Evolutionary conservation across 768 basidiomycete species (phyloP), one percentile per base, ranked within the genome.

Genomic region (Roridomyces roridus): DNA sequence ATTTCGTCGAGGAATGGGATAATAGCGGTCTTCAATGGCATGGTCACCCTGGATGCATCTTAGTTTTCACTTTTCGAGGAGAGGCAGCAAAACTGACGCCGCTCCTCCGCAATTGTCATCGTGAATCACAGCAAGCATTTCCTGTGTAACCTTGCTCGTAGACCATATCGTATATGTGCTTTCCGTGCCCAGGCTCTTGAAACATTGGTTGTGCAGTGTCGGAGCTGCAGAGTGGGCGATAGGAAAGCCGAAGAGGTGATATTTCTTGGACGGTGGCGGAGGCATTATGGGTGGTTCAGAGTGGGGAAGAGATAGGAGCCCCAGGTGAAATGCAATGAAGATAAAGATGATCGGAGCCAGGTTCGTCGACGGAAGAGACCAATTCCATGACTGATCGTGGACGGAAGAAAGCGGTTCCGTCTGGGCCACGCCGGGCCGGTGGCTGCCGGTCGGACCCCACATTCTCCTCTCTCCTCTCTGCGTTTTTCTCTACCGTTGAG

Each of bases 21-120:
- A 24, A 75, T 72, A 0, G 68, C 65, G 3, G 71, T 52, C 57
- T 75, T 75, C 35, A 72, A 57, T 25, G 74, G 74, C 74, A 75
- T 75, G 6, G 74, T 75, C 29, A 75, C 67, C n/a, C 71, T 72
- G 59, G 4, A 25, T 41, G 45, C 1, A 31, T 14, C 31, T 29
- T 29, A 42, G 9, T 35, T 26, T n/a, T 3, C 10, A 6, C 17
- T 4, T 9, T 36, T 51, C 24, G 17, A 39, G 29, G 23, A 42
- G 12, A 41, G 10, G 2, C 9, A 26, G n/a, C 57, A 23, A 5
- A 39, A 57, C 70, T 50, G 36, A 72, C 73, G 71, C 72, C n/a
- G 69, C 67, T 5, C 73, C 73, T n/a, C 72, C 73, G 44, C 64
- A 72, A 7, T 68, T 66, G 20, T 67, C 60, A 28, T 60, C 48